phyloP scores from a whole-genome alignment of 2,329 filamentous ascomycete species.

The Ascochyta clinopodiicola region DNA sequence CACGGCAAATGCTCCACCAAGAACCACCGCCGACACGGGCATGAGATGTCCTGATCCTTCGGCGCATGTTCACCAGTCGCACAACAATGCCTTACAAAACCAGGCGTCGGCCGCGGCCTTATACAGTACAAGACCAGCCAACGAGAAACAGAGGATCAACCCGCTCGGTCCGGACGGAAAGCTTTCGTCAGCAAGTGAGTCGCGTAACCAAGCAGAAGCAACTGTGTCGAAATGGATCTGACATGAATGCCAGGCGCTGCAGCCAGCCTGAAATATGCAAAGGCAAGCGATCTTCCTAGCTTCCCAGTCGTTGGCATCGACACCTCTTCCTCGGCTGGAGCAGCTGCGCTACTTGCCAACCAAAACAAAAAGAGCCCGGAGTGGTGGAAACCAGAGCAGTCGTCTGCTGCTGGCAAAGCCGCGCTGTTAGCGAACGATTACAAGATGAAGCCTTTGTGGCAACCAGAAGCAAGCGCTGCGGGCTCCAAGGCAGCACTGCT shows the following conservation, averaged over 20 bases:
- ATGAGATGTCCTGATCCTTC: constrained; percentile 53
- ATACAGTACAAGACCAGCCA: constrained; percentile 51
- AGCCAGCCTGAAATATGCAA: constrained; percentile 72
- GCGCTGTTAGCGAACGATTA: constrained; percentile 67
- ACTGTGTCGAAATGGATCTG: constrained; percentile 6
- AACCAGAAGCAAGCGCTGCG: constrained; percentile 67
- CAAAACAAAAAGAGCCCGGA: constrained; percentile 70
- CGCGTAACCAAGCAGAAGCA: neutral
- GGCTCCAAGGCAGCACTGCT: constrained; percentile 78
- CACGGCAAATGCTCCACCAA: constrained; percentile 30
- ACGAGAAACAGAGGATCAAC: constrained; percentile 31
- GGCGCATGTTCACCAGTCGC: constrained; percentile 37
- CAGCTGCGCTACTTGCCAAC: constrained; percentile 78
- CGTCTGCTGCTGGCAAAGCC: constrained; percentile 64
- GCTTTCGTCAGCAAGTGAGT: constrained; percentile 64
- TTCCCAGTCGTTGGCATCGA: constrained; percentile 72
- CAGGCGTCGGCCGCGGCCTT: constrained; percentile 68
- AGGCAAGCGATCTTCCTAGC: constrained; percentile 74
- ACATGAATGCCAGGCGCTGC: constrained; percentile 59
- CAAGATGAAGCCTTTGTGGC: constrained; percentile 67
- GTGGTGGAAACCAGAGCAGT: constrained; percentile 69
- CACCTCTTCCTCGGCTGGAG: constrained; percentile 68
- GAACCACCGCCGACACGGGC: constrained; percentile 21
- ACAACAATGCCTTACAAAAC: constrained; percentile 50
- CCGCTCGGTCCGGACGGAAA: constrained; percentile 61